A percentile compares a stretch with the other conserved stretches of the same genome.
These are phyloP conservation scores for Arthrobotrys conoides DNA, from an alignment of 2,329 filamentous ascomycete species.

Conservation along the genomic window DNA sequence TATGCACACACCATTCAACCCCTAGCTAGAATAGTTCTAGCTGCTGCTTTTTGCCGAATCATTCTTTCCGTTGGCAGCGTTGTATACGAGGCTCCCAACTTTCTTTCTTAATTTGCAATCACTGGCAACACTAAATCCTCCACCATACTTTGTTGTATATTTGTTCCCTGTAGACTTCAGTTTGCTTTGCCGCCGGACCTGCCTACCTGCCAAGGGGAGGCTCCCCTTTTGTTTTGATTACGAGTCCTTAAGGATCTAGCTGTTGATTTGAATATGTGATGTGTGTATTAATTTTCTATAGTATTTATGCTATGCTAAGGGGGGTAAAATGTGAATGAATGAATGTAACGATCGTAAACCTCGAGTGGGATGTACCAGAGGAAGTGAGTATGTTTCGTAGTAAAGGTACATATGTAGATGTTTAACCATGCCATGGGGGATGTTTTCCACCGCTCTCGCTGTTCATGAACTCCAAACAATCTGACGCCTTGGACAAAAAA, in stretches of 20 bases:
- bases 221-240: background rate
- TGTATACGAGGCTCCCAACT: background rate
- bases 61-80: too few species aligned
- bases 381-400: background rate
- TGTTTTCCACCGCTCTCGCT: conserved; percentile 5
- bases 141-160: background rate
- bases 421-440: background rate
- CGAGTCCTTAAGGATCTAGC: background rate
- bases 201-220: background rate
- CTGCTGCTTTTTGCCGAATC: background rate
- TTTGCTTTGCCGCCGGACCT: conserved; percentile 9
- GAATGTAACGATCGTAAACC: conserved; percentile 4
- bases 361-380: background rate
- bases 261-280: background rate
- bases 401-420: conserved; percentile 8
- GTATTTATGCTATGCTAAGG: background rate
- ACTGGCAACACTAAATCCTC: background rate
- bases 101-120: too few species aligned
- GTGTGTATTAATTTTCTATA: background rate
- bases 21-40: background rate
- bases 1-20: background rate
- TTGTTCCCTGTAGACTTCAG: background rate
- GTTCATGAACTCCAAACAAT: conserved; percentile 12
- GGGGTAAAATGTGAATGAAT: background rate
- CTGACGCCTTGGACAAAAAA: conserved; percentile 5